These are phyloP conservation scores for Turritis glabra DNA, from an alignment of 345 rosid genomes.

Conservation along the genomic window DNA sequence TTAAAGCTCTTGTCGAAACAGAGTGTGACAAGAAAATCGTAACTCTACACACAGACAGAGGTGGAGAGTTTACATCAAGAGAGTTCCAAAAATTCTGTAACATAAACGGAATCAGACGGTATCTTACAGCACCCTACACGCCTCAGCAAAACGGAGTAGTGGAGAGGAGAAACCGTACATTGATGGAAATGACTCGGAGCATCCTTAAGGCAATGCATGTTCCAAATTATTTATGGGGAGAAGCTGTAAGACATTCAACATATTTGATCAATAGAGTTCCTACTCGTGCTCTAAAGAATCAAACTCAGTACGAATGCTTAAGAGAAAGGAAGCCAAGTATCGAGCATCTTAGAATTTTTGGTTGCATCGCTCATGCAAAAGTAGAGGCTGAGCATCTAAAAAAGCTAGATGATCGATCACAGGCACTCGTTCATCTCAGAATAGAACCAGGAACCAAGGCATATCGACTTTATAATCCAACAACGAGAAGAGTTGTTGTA, in stretches of 20 bases:
- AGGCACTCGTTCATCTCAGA: neutral
- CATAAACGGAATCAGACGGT: neutral
- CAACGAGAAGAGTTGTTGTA: neutral
- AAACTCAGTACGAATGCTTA: too few relatives aligned
- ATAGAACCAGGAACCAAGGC: neutral
- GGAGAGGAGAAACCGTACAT: too few relatives aligned
- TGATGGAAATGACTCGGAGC: too few relatives aligned
- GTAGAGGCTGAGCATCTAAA: neutral
- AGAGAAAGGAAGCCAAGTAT: neutral
- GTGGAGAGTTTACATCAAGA: neutral
- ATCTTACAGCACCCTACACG: neutral
- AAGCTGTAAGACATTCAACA: neutral
- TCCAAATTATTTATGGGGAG: neutral
- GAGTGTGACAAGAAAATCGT: neutral
- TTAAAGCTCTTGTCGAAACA: neutral
- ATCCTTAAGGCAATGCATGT: too few relatives aligned
- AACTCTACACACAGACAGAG: neutral
- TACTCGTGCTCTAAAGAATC: too few relatives aligned
- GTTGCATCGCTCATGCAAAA: neutral
- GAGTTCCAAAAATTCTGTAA: neutral
- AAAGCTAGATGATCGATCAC: neutral
- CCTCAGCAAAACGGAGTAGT: too few relatives aligned
- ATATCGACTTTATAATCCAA: neutral
- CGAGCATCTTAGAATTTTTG: neutral
- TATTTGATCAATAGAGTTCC: neutral